phyloP scores from a whole-genome alignment of 2,329 filamentous ascomycete species.

The Colletotrichum sp. region DNA sequence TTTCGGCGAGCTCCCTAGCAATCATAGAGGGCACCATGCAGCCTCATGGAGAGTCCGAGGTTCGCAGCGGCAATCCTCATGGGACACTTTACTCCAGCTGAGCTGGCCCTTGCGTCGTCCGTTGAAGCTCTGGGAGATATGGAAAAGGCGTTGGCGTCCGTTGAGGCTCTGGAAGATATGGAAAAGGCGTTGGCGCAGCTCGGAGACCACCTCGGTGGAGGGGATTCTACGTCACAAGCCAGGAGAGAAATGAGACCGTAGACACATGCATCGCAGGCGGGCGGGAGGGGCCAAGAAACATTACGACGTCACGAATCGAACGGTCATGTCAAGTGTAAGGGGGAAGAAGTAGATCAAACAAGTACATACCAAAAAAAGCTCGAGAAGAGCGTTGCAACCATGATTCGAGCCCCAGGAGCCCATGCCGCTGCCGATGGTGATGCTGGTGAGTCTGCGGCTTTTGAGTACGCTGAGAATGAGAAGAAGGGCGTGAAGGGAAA shows the following conservation, averaged over 20 bases:
- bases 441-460: too few relatives aligned
- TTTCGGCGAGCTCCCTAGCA: constrained; percentile 34
- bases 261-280: too few relatives aligned
- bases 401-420: not conserved
- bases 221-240: too few relatives aligned
- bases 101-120: constrained; percentile 29
- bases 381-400: not conserved
- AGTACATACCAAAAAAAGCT: not conserved
- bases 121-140: too few relatives aligned
- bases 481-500: too few relatives aligned
- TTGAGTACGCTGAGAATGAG: too few relatives aligned
- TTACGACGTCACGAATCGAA: not conserved
- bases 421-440: too few relatives aligned
- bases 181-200: constrained; percentile 29
- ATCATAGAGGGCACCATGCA: constrained; percentile 35
- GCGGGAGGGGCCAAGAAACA: too few relatives aligned
- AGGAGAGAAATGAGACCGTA: too few relatives aligned
- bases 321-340: not conserved
- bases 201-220: not conserved
- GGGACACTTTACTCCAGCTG: constrained; percentile 27
- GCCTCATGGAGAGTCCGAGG: constrained; percentile 28
- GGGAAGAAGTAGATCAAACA: not conserved
- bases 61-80: constrained; percentile 35
- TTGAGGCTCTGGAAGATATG: constrained; percentile 28
- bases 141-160: not conserved